Conservation (phyloP, 768 basidiomycete genomes). For the Pilatotrama ljubarskyi region DNA sequence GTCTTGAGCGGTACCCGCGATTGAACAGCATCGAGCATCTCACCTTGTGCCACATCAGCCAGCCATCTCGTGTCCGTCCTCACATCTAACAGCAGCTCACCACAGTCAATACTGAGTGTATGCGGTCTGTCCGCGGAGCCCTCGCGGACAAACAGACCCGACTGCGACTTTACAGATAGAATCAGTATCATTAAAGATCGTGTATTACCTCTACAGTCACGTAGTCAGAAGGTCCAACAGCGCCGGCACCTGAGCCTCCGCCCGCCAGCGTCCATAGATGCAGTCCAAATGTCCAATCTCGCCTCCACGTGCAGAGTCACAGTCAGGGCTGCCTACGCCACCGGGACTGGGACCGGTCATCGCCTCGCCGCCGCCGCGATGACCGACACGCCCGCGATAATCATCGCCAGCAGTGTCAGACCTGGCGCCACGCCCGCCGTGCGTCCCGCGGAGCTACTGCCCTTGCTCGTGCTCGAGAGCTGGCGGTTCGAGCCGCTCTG, state of each 20-base stretch:
- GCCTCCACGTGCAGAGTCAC: neutral
- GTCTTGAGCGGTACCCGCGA: too few relatives aligned
- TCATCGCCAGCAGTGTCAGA: constrained; percentile 13
- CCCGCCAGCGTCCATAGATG: constrained; percentile 5
- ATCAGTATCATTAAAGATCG: constrained; percentile 11
- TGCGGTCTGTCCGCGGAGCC: too few relatives aligned
- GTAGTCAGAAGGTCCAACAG: neutral
- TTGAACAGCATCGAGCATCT: too few relatives aligned
- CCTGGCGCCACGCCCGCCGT: constrained; percentile 24
- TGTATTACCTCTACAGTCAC: constrained; percentile 6
- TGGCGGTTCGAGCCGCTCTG: constrained; percentile 44
- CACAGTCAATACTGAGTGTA: too few relatives aligned
- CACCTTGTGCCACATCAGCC: too few relatives aligned
- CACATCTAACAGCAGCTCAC: too few relatives aligned
- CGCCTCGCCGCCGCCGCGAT: constrained; percentile 7
- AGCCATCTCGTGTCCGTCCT: too few relatives aligned
- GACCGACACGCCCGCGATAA: constrained; percentile 15
- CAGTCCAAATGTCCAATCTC: neutral
- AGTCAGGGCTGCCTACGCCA: neutral
- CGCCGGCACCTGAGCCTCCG: neutral
- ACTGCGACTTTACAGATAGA: neutral
- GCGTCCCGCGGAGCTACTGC: constrained; percentile 22
- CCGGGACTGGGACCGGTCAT: neutral
- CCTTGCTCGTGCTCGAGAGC: constrained; percentile 30
- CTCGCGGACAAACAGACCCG: neutral